These are phyloP conservation scores for Neonectria sp. DNA, from an alignment of 2,329 filamentous ascomycete genomes.

Conservation along the genomic window DNA sequence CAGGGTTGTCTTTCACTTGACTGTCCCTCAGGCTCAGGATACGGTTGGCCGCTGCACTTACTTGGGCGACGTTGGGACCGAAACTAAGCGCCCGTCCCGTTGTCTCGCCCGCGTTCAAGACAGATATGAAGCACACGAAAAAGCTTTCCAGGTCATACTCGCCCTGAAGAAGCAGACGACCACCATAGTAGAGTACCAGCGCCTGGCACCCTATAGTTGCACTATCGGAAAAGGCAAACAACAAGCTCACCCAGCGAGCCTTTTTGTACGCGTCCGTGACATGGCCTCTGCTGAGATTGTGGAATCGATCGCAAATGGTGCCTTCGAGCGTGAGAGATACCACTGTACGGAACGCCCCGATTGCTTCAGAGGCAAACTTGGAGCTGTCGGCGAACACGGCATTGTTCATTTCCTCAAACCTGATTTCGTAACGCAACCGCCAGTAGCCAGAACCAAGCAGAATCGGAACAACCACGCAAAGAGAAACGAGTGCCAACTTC, in stretches of 20 bases:
- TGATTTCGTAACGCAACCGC: slow-evolving; percentile 70
- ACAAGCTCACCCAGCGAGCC: slow-evolving; percentile 72
- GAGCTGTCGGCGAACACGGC: slow-evolving; percentile 80
- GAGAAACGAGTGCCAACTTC: slow-evolving; percentile 80
- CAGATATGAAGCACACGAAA: slow-evolving; percentile 74
- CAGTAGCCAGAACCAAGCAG: slow-evolving; percentile 62
- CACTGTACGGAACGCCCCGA: slow-evolving; percentile 82
- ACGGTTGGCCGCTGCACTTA: slow-evolving; percentile 71
- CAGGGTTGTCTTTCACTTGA: slow-evolving; percentile 50
- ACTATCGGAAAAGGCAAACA: slow-evolving; percentile 81
- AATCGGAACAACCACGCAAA: slow-evolving; percentile 73
- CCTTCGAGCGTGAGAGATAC: slow-evolving; percentile 80
- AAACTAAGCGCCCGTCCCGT: slow-evolving; percentile 79
- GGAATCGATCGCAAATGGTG: slow-evolving; percentile 74
- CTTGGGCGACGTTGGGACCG: slow-evolving; percentile 74
- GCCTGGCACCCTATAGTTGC: slow-evolving; percentile 75
- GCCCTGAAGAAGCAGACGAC: slow-evolving; percentile 66
- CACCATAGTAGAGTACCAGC: slow-evolving; percentile 77
- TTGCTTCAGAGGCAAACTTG: slow-evolving; percentile 81
- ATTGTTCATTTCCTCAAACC: slow-evolving; percentile 78
- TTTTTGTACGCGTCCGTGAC: slow-evolving; percentile 72
- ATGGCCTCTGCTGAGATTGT: slow-evolving; percentile 71
- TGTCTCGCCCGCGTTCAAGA: slow-evolving; percentile 77
- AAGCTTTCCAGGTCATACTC: slow-evolving; percentile 65
- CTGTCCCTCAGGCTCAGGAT: slow-evolving; percentile 68